A percentile compares a stretch with the other conserved stretches of the same genome.
Evolutionary conservation across 345 rosid species (phyloP).

Genomic region (Linum lewisii): DNA sequence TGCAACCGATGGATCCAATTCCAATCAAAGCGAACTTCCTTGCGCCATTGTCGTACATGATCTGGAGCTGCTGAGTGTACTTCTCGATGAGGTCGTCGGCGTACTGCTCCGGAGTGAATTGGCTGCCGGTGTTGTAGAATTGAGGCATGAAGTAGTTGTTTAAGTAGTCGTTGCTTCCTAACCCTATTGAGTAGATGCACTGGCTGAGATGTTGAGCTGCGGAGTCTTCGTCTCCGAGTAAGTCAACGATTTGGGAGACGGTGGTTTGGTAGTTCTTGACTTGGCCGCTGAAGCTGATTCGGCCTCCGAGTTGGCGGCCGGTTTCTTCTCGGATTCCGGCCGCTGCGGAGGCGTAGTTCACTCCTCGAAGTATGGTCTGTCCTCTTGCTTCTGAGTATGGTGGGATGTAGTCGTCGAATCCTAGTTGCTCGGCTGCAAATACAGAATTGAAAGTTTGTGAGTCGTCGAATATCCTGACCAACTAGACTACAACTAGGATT

Average conservation of each 20-base stretch:
- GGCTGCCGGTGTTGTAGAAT: neutral
- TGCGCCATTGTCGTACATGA: neutral
- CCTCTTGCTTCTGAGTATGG: conserved; percentile 21
- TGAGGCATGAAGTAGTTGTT: conserved; percentile 8
- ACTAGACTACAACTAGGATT: too few species aligned
- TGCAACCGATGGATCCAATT: neutral
- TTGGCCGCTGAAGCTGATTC: neutral
- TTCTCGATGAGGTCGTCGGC: neutral
- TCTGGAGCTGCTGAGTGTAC: conserved; percentile 7
- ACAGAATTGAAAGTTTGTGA: neutral
- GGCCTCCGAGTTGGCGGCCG: conserved; percentile 9
- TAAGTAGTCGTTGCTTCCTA: conserved; percentile 4
- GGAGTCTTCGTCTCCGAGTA: neutral
- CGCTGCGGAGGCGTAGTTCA: conserved; percentile 42
- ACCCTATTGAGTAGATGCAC: neutral
- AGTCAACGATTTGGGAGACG: neutral
- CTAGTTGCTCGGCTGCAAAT: conserved; percentile 26
- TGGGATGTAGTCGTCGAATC: conserved; percentile 23
- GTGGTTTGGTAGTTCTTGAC: neutral
- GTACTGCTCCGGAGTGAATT: neutral
- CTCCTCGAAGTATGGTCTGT: conserved; percentile 17
- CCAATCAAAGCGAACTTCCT: conserved; percentile 1
- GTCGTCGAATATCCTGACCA: too few species aligned
- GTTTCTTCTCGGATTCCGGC: conserved; percentile 41
- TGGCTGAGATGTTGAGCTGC: neutral